Evolutionary conservation across 2,329 filamentous ascomycete genomes (phyloP).

Genomic region (Emericellopsis cladophorae): DNA sequence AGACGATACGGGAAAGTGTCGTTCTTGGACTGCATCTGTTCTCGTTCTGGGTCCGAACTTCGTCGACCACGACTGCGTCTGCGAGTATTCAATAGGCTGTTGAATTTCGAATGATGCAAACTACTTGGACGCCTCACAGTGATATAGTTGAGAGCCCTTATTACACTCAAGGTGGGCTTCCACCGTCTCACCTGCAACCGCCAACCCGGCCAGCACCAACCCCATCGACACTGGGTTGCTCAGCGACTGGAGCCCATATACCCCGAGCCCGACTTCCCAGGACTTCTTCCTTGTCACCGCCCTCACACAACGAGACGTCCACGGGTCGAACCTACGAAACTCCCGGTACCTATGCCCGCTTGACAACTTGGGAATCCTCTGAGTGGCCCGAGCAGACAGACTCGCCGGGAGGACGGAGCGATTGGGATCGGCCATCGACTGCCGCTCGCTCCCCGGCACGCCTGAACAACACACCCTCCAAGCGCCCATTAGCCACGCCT

Average conservation of each 20-base stretch:
- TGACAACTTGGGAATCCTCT: too few species aligned
- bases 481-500: too few species aligned
- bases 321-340: not conserved
- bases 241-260: constrained; percentile 10
- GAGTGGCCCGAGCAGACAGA: too few species aligned
- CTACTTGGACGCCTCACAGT: not conserved
- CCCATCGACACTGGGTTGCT: constrained; percentile 11
- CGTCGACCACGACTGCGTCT: not conserved
- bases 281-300: constrained; percentile 30
- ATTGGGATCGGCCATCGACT: too few species aligned
- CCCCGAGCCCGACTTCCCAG: constrained; percentile 22
- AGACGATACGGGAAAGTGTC: too few species aligned
- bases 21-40: too few species aligned
- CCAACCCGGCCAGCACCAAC: constrained; percentile 2
- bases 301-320: constrained; percentile 16
- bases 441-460: too few species aligned
- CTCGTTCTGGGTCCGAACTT: too few species aligned
- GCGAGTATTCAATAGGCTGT: not conserved
- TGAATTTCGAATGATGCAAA: not conserved
- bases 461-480: too few species aligned
- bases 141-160: not conserved
- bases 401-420: too few species aligned
- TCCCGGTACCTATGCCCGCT: too few species aligned
- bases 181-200: not conserved
- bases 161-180: not conserved